These are phyloP conservation scores for Helianthus tuberosus DNA, from an alignment of 129 eudicot species.

Conservation along the genomic window DNA sequence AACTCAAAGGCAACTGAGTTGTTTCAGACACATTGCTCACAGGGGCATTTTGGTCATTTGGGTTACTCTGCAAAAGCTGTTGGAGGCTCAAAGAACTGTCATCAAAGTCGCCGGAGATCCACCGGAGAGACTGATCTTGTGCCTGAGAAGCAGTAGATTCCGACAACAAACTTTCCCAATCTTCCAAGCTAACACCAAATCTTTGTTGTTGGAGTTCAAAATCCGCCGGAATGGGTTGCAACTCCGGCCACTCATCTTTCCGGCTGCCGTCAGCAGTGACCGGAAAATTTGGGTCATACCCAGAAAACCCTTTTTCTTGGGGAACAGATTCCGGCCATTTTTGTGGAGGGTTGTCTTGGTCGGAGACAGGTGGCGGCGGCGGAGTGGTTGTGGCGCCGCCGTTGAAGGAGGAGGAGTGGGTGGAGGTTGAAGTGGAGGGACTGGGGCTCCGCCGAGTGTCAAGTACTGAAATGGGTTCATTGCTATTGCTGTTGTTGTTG, in stretches of 20 bases:
- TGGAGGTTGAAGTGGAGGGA: slow-evolving; percentile 70
- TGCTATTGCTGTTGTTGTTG: slow-evolving; percentile 21
- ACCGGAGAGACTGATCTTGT: slow-evolving; percentile 62
- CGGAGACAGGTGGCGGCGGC: slow-evolving; percentile 28
- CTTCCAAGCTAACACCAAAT: slow-evolving; percentile 51
- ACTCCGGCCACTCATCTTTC: slow-evolving; percentile 60
- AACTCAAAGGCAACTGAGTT: slow-evolving; percentile 19
- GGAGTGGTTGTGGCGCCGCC: slow-evolving; percentile 37
- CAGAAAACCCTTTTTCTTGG: not conserved
- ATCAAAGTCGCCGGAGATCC: slow-evolving; percentile 66
- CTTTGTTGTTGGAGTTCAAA: slow-evolving; percentile 45
- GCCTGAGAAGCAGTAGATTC: slow-evolving; percentile 42
- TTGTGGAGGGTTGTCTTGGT: slow-evolving; percentile 22
- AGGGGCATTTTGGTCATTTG: slow-evolving; percentile 38
- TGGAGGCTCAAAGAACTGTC: slow-evolving; percentile 48
- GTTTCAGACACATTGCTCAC: slow-evolving; percentile 15
- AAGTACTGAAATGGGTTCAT: slow-evolving; percentile 64
- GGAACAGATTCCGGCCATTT: slow-evolving; percentile 43
- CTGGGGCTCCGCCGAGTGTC: slow-evolving; percentile 71
- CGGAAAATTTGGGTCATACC: slow-evolving; percentile 7
- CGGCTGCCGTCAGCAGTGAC: slow-evolving; percentile 30
- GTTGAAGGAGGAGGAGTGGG: slow-evolving; percentile 51
- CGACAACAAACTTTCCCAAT: slow-evolving; percentile 64
- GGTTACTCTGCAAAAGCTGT: slow-evolving; percentile 26
- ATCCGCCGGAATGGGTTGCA: slow-evolving; percentile 46